Conservation (phyloP, 202 grass and related monocot genomes). For the Setaria italica region DNA sequence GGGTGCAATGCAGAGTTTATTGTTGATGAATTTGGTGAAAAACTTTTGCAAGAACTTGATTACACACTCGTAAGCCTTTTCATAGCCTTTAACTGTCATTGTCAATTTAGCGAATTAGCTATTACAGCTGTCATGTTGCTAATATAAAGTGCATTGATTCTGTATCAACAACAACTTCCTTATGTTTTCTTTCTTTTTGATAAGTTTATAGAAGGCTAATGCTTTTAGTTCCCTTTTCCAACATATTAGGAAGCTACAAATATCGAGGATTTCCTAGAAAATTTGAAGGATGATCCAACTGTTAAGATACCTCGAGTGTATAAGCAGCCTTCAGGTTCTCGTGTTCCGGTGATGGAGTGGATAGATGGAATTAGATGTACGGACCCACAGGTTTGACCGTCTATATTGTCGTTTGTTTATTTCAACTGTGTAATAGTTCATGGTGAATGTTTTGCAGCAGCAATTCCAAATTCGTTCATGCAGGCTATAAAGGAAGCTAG, state of each 20-base stretch:
- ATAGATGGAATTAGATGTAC: constrained; percentile 98
- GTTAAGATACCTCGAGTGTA: constrained; percentile 97
- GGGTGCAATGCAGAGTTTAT: constrained; percentile 99
- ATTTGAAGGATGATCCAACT: constrained; percentile 96
- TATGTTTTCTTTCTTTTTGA: constrained; percentile 17
- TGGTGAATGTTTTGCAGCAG: constrained; percentile 24
- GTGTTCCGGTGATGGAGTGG: constrained; percentile 99
- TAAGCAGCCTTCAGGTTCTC: constrained; percentile 77
- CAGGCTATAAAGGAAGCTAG: constrained; percentile 94
- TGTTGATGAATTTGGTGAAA: constrained; percentile 99
- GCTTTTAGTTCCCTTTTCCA: neutral
- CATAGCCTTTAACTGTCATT: constrained; percentile 11
- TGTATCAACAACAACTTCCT: constrained; percentile 15
- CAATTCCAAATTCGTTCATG: constrained; percentile 29
- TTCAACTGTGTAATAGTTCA: constrained; percentile 42
- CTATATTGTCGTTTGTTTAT: constrained; percentile 11
- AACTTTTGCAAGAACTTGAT: constrained; percentile 97
- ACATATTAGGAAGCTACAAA: constrained; percentile 85
- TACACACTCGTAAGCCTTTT: constrained; percentile 90
- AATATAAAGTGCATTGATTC: constrained; percentile 10
- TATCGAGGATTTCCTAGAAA: constrained; percentile 95
- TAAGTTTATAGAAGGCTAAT: constrained; percentile 16
- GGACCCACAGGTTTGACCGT: constrained; percentile 78
- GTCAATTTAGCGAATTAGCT: constrained; percentile 7
- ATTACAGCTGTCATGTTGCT: neutral